A percentile compares a stretch with the other conserved stretches of the same genome.
Evolutionary conservation across 345 rosid genomes (phyloP).

Genomic region (Linum trigynum): DNA sequence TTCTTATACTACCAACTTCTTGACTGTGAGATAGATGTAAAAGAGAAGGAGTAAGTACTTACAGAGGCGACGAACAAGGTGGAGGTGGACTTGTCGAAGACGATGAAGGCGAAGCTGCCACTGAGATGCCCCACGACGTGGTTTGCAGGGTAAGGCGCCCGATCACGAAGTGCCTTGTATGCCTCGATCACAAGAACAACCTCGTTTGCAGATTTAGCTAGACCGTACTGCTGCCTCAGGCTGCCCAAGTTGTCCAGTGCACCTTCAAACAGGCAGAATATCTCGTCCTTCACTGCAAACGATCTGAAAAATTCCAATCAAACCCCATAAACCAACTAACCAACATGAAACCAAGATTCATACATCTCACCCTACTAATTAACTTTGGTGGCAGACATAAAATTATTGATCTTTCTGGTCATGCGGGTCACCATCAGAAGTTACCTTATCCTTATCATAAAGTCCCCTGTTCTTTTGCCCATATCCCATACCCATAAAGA

Average conservation of each 20-base stretch:
- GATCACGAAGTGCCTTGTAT: conserved; percentile 91
- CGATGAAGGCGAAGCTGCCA: conserved; percentile 79
- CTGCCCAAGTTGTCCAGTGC: conserved; percentile 88
- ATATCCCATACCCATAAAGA: background rate
- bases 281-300: conserved; percentile 86
- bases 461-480: background rate
- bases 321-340: background rate
- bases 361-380: background rate
- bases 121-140: conserved; percentile 82
- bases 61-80: conserved; percentile 65
- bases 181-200: conserved; percentile 85
- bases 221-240: conserved; percentile 84
- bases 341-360: background rate
- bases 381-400: background rate
- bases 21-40: no score
- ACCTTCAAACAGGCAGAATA: conserved; percentile 94
- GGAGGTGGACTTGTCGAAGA: conserved; percentile 78
- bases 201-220: conserved; percentile 77
- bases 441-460: background rate
- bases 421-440: background rate
- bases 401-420: background rate
- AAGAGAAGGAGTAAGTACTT: conserved; percentile 2
- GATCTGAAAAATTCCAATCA: conserved; percentile 35
- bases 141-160: conserved; percentile 92
- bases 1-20: no score